Evolutionary conservation across 1,139 yeast species (phyloP), one percentile per base, ranked within the genome.

Genomic region (Pneumocystis oryctolagi): DNA sequence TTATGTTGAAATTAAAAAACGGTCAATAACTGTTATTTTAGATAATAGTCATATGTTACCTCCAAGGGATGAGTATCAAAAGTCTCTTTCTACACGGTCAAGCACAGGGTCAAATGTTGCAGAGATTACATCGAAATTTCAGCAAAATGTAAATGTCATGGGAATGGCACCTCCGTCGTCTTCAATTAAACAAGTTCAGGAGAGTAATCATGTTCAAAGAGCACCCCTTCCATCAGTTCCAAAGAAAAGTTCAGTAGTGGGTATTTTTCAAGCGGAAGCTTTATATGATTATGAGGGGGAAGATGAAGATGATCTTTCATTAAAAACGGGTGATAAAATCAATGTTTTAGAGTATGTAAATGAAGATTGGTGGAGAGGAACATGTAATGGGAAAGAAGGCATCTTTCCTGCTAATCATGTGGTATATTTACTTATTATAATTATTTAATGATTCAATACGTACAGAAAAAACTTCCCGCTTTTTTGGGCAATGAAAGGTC

Each of bases 391-490:
- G 59, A 73, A 74, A 32, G 80, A 81, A 8, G 98, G 98, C 32
- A 84, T 90, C 69, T 90, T 92, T 77, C 98, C 98, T 5, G 78
- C 94, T 1, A 89, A 89, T 73, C 92, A 92, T 71, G 95, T 89
- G 55, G 58, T 59, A 30, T 61, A 61, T 61, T 61, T 6, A 55
- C 60, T 18, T 62, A 47, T 28, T 35, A 55, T 5, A 59, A 60
- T 20, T 25, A 58, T n/a, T 58, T 53, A n/a, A 16, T 20, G 12
- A 55, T 40, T 16, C 58, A 61, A 20, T 40, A 53, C 5, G 35
- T 59, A 9, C 56, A 63, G 67, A 79, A 78, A 67, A 77, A 73
- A 61, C 76, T 68, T 60, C 77, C 73, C 53, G 67, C 64, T 73
- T 68, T 62, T 71, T 68, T 64, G 66, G 68, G 63, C 35, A 63